These are phyloP conservation scores for Elsinoe batatas DNA, from an alignment of 2,329 filamentous ascomycete genomes.

Conservation along the genomic window DNA sequence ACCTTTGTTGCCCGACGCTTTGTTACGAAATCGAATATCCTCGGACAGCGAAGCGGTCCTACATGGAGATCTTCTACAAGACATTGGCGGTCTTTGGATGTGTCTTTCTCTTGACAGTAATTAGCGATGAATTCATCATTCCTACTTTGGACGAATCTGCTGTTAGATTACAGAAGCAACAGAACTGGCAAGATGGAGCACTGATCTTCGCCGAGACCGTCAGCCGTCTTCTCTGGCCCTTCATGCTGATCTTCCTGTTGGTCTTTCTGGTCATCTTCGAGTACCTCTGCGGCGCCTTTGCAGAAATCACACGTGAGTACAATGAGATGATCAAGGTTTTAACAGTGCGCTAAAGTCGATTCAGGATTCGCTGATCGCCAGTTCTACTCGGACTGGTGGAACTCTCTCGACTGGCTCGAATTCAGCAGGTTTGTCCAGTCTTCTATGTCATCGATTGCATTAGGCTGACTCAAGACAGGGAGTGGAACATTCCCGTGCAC, in stretches of 20 bases:
- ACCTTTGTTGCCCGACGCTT: constrained; percentile 81
- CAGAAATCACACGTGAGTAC: constrained; percentile 64
- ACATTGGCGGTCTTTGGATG: constrained; percentile 85
- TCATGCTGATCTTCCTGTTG: constrained; percentile 90
- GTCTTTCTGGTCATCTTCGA: constrained; percentile 99
- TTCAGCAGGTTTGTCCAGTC: constrained; percentile 41
- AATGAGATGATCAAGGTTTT: too few species aligned
- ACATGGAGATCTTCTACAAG: constrained; percentile 74
- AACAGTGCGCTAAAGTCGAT: not conserved
- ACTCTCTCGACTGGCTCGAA: constrained; percentile 79
- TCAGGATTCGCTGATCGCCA: constrained; percentile 75
- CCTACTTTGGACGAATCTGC: constrained; percentile 72
- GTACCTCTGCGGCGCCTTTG: constrained; percentile 87
- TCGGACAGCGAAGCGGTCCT: constrained; percentile 62
- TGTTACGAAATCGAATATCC: constrained; percentile 98
- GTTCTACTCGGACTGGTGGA: constrained; percentile 76
- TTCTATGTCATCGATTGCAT: not conserved
- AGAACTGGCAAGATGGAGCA: constrained; percentile 52
- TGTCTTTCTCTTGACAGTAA: constrained; percentile 86
- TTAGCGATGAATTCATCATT: constrained; percentile 89
- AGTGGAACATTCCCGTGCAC: constrained; percentile 98
- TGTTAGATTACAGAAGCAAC: constrained; percentile 39
- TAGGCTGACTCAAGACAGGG: constrained; percentile 38
- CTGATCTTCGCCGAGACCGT: constrained; percentile 84
- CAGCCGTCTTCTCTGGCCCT: constrained; percentile 85